Evolutionary conservation across 1,284 basidiomycete genomes (phyloP).

Genomic region (Papiliotrema fonsecae): DNA sequence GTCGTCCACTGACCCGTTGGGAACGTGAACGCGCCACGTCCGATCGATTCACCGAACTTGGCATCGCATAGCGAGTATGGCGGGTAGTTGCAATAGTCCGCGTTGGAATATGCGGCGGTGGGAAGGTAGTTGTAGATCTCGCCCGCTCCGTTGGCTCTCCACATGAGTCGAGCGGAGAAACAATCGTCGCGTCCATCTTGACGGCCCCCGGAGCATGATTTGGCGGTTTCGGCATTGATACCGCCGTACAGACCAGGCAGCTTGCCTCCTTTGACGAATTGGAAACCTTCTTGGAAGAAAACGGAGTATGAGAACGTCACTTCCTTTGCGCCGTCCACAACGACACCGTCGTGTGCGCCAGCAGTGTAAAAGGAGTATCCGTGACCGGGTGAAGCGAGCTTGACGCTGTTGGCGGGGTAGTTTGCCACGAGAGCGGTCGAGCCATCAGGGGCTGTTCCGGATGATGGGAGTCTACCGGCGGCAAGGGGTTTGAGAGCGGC

Average conservation of each 20-base stretch:
- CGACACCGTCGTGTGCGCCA: constrained; percentile 24
- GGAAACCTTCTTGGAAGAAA: constrained; percentile 42
- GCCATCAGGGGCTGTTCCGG: constrained; percentile 37
- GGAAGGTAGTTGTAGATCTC: constrained; percentile 45
- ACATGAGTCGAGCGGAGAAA: constrained; percentile 49
- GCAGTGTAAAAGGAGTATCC: constrained; percentile 40
- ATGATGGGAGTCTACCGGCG: constrained; percentile 29
- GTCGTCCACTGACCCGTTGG: constrained; percentile 59
- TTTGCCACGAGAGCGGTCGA: constrained; percentile 26
- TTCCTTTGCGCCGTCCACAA: constrained; percentile 32
- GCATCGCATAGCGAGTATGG: constrained; percentile 32
- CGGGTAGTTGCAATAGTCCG: constrained; percentile 25
- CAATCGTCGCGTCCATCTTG: constrained; percentile 40
- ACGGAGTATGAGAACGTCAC: constrained; percentile 44
- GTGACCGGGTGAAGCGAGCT: constrained; percentile 20
- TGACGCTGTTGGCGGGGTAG: constrained; percentile 35
- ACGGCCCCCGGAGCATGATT: constrained; percentile 47
- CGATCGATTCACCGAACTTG: constrained; percentile 52
- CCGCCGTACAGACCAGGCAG: constrained; percentile 48
- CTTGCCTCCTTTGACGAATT: constrained; percentile 49
- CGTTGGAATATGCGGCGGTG: constrained; percentile 6
- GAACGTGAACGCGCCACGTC: constrained; percentile 67
- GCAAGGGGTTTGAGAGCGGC: constrained; percentile 34
- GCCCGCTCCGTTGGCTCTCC: constrained; percentile 38
- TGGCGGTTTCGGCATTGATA: constrained; percentile 23